These are phyloP conservation scores for Fusarium verticillioides DNA, from an alignment of 2,329 filamentous ascomycete genomes.

Conservation along the genomic window DNA sequence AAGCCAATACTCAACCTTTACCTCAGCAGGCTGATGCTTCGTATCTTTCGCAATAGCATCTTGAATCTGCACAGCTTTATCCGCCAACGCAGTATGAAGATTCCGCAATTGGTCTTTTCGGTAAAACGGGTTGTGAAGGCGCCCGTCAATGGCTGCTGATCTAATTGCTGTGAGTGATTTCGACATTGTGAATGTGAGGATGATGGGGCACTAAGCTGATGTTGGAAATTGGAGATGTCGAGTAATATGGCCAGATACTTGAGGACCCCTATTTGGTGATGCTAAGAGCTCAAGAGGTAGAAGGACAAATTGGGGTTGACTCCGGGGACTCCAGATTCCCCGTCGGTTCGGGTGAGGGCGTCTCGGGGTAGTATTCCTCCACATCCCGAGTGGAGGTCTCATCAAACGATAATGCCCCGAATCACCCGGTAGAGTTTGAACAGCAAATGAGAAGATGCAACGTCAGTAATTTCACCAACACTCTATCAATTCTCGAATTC, in stretches of 20 bases:
- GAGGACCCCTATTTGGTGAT: background rate
- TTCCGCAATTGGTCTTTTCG: constrained; percentile 31
- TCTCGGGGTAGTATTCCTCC: background rate
- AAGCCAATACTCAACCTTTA: constrained; percentile 40
- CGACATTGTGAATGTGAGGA: constrained; percentile 16
- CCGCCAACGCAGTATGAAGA: constrained; percentile 18
- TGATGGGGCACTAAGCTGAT: background rate
- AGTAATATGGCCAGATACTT: background rate
- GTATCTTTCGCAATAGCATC: constrained; percentile 38
- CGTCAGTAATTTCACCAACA: background rate
- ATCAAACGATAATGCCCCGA: background rate
- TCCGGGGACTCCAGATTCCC: constrained; percentile 14
- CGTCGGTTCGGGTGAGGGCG: constrained; percentile 17
- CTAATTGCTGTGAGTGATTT: constrained; percentile 30
- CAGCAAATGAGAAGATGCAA: background rate
- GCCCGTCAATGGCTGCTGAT: constrained; percentile 35
- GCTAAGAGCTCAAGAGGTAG: background rate
- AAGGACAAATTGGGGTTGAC: background rate
- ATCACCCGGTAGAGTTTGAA: background rate
- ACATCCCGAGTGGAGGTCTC: constrained; percentile 32
- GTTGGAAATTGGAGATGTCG: background rate
- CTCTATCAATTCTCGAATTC: background rate
- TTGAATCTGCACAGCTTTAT: constrained; percentile 27
- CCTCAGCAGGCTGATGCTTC: constrained; percentile 20
- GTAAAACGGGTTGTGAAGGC: constrained; percentile 34